Evolutionary conservation across 108 stramenopile species (phyloP).

Genomic region (Cyclotella sp.): DNA sequence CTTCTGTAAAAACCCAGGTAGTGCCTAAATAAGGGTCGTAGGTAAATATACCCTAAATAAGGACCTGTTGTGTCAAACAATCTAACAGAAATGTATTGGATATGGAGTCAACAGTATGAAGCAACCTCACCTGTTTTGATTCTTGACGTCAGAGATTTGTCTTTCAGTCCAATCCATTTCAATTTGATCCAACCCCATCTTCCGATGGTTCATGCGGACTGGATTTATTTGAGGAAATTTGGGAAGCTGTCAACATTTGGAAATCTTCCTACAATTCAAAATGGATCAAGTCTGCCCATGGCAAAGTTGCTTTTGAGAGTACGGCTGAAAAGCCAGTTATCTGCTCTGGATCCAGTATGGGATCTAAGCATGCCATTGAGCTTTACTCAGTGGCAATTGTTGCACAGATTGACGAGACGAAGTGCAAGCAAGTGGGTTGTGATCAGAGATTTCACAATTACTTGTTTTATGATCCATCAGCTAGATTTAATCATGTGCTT

Average conservation of each 20-base stretch:
- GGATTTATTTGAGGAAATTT: conserved; percentile 59
- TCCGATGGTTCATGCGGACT: conserved; percentile 36
- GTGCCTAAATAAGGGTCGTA: too few relatives aligned
- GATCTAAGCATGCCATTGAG: conserved; percentile 62
- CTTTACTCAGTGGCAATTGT: conserved; percentile 65
- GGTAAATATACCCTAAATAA: too few relatives aligned
- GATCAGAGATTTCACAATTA: conserved; percentile 79
- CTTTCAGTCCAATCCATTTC: conserved; percentile 72
- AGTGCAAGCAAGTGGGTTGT: conserved; percentile 57
- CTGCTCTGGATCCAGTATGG: conserved; percentile 69
- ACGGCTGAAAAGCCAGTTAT: conserved; percentile 59
- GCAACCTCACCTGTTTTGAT: conserved; percentile 50
- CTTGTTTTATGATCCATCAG: conserved; percentile 52
- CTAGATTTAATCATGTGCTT: conserved; percentile 18
- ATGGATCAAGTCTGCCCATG: conserved; percentile 66
- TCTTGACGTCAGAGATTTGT: conserved; percentile 64
- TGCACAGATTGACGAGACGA: conserved; percentile 58
- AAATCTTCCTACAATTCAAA: conserved; percentile 51
- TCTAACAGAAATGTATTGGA: conserved; percentile 76
- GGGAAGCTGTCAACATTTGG: conserved; percentile 59
- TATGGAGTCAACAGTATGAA: conserved; percentile 56
- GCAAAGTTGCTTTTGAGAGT: conserved; percentile 30
- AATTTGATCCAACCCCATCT: background rate
- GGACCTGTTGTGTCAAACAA: too few relatives aligned
- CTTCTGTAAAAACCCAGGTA: too few relatives aligned